Base-by-base conservation (phyloP, 1,139 yeast species). In the Chernovozyma sophiae-reginae region DNA sequence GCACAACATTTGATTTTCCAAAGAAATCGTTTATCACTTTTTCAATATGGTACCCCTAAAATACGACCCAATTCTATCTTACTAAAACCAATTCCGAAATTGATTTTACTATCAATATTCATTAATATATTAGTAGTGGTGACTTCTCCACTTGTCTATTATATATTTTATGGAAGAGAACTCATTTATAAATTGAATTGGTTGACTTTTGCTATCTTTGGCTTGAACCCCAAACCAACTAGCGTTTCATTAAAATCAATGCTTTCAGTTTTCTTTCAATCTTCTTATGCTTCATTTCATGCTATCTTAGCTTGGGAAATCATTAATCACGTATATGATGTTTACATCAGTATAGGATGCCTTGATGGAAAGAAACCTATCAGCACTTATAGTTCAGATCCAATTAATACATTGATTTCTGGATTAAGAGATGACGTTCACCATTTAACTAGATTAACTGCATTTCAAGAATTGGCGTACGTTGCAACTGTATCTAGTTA, bases 311-410 rank as follows among this genome's bases (percentile, higher is more conserved):
- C 68, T 16, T 84, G 89, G 85, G 89, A 82, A 47, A 42, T 77
- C 10, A 60, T 77, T 25, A 83, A 85, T 55, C 72, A 76, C 41
- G 65, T 79, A 2, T 89, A 79, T 53, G 68, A 77, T 44, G 81
- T 87, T 3, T 90, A 86, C 56, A 73, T 90, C 52, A 74, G 89
- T 7, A 73, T 86, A 43, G 96, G 97, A 0, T 92, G 97, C 46
- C 58, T 84, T 35, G 87, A 84, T 49, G 79, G 86, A 25, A 81
- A 81, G 19, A 79, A 77, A 40, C 79, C 86, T 16, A 71, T 89
- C 23, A 80, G 92, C 31, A 67, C 79, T 5, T 68, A 77, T 34
- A 79, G 92, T 14, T 60, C 81, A 0, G 87, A 85, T 43, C 92
- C 90, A 3, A 72, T 86, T 39, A 81, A 77, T 34, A 82, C 95